phyloP scores from a whole-genome alignment of 148 eudicot genomes.

The Silene latifolia region DNA sequence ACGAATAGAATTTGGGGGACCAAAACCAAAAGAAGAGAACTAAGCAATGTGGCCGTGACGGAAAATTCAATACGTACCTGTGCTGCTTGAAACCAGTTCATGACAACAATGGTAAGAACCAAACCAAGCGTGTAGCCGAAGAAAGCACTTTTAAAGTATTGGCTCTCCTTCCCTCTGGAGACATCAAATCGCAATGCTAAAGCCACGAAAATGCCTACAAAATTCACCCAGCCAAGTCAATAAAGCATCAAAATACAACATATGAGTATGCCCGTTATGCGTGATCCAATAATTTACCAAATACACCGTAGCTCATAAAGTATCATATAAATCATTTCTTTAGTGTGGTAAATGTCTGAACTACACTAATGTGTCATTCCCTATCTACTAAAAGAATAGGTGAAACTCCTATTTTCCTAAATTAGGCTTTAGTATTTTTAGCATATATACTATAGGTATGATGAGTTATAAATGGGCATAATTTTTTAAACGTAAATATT shows the following conservation, averaged over 20 bases:
- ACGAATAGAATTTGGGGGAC: neutral
- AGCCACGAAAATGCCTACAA: conserved; percentile 88
- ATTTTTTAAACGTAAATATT: too few species aligned
- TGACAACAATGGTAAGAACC: conserved; percentile 77
- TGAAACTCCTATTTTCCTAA: too few species aligned
- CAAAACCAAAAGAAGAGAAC: neutral
- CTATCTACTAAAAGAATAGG: too few species aligned
- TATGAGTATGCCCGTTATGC: neutral
- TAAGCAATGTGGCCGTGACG: neutral
- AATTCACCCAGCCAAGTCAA: conserved; percentile 16
- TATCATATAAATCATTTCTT: too few species aligned
- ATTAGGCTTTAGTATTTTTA: too few species aligned
- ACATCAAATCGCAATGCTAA: conserved; percentile 97
- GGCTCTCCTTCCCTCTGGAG: conserved; percentile 71
- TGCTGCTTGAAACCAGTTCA: conserved; percentile 99
- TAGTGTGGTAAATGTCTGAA: neutral
- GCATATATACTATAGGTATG: too few species aligned
- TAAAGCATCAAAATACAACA: neutral
- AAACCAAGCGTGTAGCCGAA: conserved; percentile 71
- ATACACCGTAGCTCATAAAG: too few species aligned
- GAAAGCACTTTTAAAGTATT: conserved; percentile 92
- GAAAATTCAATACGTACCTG: conserved; percentile 47
- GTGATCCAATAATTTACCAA: too few species aligned
- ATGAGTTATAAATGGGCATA: too few species aligned
- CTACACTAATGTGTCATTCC: too few species aligned